Conservation (phyloP, 1,284 basidiomycete species). For the Cryptococcus amylolentus region DNA sequence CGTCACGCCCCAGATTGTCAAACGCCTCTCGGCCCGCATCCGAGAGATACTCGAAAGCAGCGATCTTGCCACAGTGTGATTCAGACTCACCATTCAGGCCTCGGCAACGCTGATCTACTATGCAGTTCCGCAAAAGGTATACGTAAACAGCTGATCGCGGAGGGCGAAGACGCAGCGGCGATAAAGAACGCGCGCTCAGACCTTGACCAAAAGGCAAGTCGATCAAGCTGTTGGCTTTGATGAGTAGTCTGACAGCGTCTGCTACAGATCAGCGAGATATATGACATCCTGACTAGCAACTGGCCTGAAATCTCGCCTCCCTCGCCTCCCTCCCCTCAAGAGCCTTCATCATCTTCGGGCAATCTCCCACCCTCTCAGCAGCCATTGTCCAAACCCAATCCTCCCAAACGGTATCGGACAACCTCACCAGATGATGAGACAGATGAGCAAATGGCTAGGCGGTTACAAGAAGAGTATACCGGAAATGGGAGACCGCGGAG, state of each 20-base stretch:
- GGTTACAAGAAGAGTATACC: constrained; percentile 11
- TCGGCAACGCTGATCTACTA: background rate
- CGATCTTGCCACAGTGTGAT: constrained; percentile 40
- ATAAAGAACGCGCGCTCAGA: constrained; percentile 40
- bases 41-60: constrained; percentile 27
- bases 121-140: constrained; percentile 47
- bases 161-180: constrained; percentile 35
- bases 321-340: constrained; percentile 18
- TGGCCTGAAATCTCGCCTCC: background rate
- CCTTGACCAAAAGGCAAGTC: constrained; percentile 44
- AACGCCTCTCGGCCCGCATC: constrained; percentile 30
- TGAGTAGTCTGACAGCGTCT: background rate
- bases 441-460: constrained; percentile 18
- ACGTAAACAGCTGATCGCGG: constrained; percentile 40
- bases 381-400: constrained; percentile 5
- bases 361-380: constrained; percentile 26
- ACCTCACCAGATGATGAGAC: constrained; percentile 16
- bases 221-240: background rate
- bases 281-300: constrained; percentile 28
- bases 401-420: constrained; percentile 1
- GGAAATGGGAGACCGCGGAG: constrained; percentile 1
- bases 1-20: constrained; percentile 20
- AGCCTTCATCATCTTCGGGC: constrained; percentile 12
- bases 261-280: constrained; percentile 38
- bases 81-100: background rate